Conservation (phyloP, 495 filamentous ascomycete species). For the Penicillium egyptiacum region DNA sequence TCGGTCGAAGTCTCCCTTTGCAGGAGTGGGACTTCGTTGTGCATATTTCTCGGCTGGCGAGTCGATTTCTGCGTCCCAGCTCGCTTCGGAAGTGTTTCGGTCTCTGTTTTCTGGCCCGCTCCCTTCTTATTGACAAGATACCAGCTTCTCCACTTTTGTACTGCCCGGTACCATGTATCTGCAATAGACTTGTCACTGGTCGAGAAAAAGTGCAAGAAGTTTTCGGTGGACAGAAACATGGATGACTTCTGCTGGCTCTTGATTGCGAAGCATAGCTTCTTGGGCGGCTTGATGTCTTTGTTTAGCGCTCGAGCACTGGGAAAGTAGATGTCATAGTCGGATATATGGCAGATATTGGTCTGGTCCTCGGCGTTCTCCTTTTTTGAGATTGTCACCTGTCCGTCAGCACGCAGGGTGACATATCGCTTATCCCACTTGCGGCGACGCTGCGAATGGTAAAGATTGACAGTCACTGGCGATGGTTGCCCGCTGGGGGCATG, state of each 20-base stretch:
- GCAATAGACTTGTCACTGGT: constrained; percentile 69
- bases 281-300: constrained; percentile 68
- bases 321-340: constrained; percentile 90
- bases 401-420: constrained; percentile 69
- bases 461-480: constrained; percentile 59
- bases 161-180: constrained; percentile 62
- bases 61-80: constrained; percentile 28
- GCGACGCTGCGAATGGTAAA: constrained; percentile 78
- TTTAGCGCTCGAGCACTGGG: constrained; percentile 64
- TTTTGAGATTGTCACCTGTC: constrained; percentile 75
- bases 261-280: constrained; percentile 79
- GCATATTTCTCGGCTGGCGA: constrained; percentile 34
- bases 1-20: constrained; percentile 48
- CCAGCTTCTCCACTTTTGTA: constrained; percentile 87
- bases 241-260: constrained; percentile 91
- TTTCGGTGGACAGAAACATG: constrained; percentile 77
- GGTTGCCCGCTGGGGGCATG: constrained; percentile 60
- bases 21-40: constrained; percentile 7
- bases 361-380: constrained; percentile 58
- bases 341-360: constrained; percentile 75
- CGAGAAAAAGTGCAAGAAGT: constrained; percentile 89
- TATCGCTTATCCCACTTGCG: constrained; percentile 86
- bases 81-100: constrained; percentile 14
- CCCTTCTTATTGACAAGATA: constrained; percentile 70
- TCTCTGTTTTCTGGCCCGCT: constrained; percentile 43